These are phyloP conservation scores for Phaeosphaeria sp. DNA, from an alignment of 2,329 filamentous ascomycete species.

Conservation along the genomic window DNA sequence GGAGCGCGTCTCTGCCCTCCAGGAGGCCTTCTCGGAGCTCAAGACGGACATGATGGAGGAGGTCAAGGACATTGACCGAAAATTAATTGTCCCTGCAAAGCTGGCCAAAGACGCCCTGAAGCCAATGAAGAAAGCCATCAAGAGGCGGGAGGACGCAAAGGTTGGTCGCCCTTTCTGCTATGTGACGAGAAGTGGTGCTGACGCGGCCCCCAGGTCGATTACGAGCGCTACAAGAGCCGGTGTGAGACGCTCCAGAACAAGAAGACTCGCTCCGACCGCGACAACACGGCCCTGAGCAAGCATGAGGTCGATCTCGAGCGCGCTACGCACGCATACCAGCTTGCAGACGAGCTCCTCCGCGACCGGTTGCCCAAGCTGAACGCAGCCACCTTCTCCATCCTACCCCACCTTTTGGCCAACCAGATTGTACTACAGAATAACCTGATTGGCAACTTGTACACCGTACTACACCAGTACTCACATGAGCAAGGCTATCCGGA, in stretches of 20 bases:
- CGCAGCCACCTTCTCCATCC: slow-evolving; percentile 72
- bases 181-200: slow-evolving; percentile 6
- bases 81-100: slow-evolving; percentile 73
- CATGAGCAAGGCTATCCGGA: slow-evolving; percentile 72
- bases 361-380: slow-evolving; percentile 75
- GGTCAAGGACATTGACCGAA: slow-evolving; percentile 71
- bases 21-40: slow-evolving; percentile 72
- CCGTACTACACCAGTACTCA: slow-evolving; percentile 75
- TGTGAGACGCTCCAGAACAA: slow-evolving; percentile 75
- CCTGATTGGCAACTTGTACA: slow-evolving; percentile 80
- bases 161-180: slow-evolving; percentile 36
- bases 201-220: slow-evolving; percentile 67
- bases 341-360: slow-evolving; percentile 76
- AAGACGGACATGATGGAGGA: slow-evolving; percentile 75
- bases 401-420: slow-evolving; percentile 72
- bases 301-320: slow-evolving; percentile 73
- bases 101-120: slow-evolving; percentile 73
- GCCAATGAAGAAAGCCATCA: slow-evolving; percentile 81
- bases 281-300: slow-evolving; percentile 74
- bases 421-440: slow-evolving; percentile 81
- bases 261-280: slow-evolving; percentile 72
- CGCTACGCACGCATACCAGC: slow-evolving; percentile 74
- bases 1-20: slow-evolving; percentile 69
- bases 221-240: slow-evolving; percentile 76
- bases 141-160: slow-evolving; percentile 83